These are phyloP conservation scores for Chalara sp. DNA, from an alignment of 2,329 filamentous ascomycete species.

Conservation along the genomic window DNA sequence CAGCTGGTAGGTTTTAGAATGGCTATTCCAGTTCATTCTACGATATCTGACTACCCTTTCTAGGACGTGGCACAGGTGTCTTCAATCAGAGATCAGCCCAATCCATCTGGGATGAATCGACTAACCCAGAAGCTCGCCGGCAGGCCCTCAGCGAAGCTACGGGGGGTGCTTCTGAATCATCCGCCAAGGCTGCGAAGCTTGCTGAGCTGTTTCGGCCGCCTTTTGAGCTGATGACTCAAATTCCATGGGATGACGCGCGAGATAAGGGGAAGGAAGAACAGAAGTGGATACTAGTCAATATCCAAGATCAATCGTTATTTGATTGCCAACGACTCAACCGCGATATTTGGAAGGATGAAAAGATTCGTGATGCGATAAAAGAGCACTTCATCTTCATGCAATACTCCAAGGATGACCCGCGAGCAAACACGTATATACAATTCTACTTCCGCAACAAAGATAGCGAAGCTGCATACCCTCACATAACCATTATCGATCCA, in stretches of 20 bases:
- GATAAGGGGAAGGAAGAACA: conserved; percentile 78
- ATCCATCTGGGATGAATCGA: conserved; percentile 43
- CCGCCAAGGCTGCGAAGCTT: conserved; percentile 67
- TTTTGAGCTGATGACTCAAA: conserved; percentile 76
- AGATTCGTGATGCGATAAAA: conserved; percentile 70
- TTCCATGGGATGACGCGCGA: conserved; percentile 79
- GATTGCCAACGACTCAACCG: conserved; percentile 91
- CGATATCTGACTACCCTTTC: conserved; percentile 2
- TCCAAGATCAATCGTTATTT: conserved; percentile 90
- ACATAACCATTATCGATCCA: conserved; percentile 93
- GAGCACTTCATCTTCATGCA: conserved; percentile 97
- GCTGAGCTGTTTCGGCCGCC: conserved; percentile 91
- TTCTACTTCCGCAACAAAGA: conserved; percentile 83
- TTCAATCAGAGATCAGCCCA: conserved; percentile 55
- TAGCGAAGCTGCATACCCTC: conserved; percentile 83
- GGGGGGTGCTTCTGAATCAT: conserved; percentile 57
- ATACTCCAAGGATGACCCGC: conserved; percentile 78
- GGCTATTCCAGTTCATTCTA: conserved; percentile 1
- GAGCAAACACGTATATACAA: conserved; percentile 73
- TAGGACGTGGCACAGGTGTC: conserved; percentile 46
- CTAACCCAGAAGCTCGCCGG: conserved; percentile 38
- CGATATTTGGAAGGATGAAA: conserved; percentile 88
- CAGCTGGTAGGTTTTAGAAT: conserved; percentile 12
- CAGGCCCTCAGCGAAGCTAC: conserved; percentile 52
- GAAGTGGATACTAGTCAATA: conserved; percentile 94